Percentiles rank a stretch among this genome's conserved stretches.
Conservation (phyloP, 305 asterid species). For the Fraxinus nigra region DNA sequence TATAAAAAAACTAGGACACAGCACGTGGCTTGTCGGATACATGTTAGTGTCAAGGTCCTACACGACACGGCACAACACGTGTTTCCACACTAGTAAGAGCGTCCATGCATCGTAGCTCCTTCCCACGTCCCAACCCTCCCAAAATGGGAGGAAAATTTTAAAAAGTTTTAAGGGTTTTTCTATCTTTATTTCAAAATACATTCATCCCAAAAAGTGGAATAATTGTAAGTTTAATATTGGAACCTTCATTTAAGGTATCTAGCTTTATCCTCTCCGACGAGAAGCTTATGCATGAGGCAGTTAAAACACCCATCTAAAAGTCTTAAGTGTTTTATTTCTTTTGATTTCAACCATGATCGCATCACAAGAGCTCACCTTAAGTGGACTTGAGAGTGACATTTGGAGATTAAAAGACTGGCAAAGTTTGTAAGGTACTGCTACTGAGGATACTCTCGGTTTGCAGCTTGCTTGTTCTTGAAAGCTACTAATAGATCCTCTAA, state of each 20-base stretch:
- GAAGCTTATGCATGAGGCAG: background rate
- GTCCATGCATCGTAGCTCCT: background rate
- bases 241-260: background rate
- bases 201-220: background rate
- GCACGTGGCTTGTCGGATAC: background rate
- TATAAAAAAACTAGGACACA: background rate
- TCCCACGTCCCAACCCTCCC: background rate
- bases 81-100: background rate
- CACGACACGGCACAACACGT: background rate
- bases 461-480: constrained; percentile 98
- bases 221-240: background rate
- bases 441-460: constrained; percentile 62
- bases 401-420: constrained; percentile 76
- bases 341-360: background rate
- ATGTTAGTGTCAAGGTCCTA: background rate
- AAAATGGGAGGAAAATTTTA: background rate
- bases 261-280: constrained; percentile 14
- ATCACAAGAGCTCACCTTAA: constrained; percentile 52
- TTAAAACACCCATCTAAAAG: background rate
- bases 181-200: background rate
- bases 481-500: constrained; percentile 93
- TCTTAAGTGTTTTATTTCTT: background rate
- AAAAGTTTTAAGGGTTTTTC: background rate
- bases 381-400: constrained; percentile 80
- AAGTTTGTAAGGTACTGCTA: constrained; percentile 69